These are phyloP conservation scores for Pisolithus albus DNA, from an alignment of 768 basidiomycete genomes.

Conservation along the genomic window DNA sequence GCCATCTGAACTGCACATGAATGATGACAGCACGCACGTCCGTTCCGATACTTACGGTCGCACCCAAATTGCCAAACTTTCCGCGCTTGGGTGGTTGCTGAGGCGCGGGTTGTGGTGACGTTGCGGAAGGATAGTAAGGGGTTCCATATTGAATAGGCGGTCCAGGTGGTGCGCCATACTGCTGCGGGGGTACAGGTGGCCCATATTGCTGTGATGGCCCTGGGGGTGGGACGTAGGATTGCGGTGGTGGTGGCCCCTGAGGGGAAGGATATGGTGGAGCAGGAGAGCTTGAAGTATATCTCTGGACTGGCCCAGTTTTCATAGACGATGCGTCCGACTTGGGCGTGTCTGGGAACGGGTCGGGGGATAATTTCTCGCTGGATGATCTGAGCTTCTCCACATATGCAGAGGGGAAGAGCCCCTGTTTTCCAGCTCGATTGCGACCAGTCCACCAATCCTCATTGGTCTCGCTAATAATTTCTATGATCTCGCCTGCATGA, in stretches of 20 bases:
- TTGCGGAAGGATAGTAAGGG: slow-evolving; percentile 25
- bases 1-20: slow-evolving; percentile 19
- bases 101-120: slow-evolving; percentile 30
- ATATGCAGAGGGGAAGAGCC: slow-evolving; percentile 73
- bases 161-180: slow-evolving; percentile 6
- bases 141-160: slow-evolving; percentile 15
- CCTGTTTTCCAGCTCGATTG: slow-evolving; percentile 49
- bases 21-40: not conserved
- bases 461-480: slow-evolving; percentile 78
- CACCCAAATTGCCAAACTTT: slow-evolving; percentile 36
- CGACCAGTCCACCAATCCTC: slow-evolving; percentile 88
- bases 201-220: not conserved
- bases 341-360: slow-evolving; percentile 18
- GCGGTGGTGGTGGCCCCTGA: not conserved
- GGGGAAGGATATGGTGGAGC: not conserved
- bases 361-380: slow-evolving; percentile 14
- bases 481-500: slow-evolving; percentile 66
- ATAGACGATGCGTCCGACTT: slow-evolving; percentile 7
- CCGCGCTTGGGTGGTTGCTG: slow-evolving; percentile 16
- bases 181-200: slow-evolving; percentile 1
- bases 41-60: slow-evolving; percentile 22
- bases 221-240: not conserved
- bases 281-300: not conserved
- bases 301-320: slow-evolving; percentile 5
- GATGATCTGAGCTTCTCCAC: slow-evolving; percentile 48